Conservation (phyloP, 345 rosid species). For the Psidium guajava region DNA sequence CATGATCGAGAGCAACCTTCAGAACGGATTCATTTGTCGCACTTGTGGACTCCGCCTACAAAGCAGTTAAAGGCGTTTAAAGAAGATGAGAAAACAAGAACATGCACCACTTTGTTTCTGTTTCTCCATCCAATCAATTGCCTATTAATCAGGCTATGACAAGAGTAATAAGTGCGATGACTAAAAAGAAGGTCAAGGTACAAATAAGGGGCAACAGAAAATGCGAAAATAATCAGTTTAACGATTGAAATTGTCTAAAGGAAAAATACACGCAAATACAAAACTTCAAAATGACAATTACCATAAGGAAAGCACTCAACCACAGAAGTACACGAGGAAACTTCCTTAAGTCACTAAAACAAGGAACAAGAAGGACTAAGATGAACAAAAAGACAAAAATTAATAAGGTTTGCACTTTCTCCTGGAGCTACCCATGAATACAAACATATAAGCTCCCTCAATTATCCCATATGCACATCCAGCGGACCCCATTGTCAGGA, state of each 20-base stretch:
- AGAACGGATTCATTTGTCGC: constrained; percentile 13
- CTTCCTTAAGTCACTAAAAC: background rate
- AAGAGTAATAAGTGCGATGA: background rate
- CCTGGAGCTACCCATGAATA: background rate
- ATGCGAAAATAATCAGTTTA: background rate
- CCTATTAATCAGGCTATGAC: background rate
- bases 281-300: background rate
- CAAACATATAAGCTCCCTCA: background rate
- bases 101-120: background rate
- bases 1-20: constrained; percentile 16
- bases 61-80: background rate
- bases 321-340: background rate
- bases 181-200: background rate
- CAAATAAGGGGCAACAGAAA: background rate
- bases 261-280: background rate
- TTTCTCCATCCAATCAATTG: background rate
- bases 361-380: background rate
- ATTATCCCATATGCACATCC: background rate
- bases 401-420: background rate
- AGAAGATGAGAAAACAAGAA: background rate
- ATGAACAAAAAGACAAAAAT: background rate
- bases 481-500: background rate
- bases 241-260: background rate
- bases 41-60: constrained; percentile 9
- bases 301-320: background rate